Evolutionary conservation across 2,329 filamentous ascomycete species (phyloP).

Genomic region (Aspergillus pseudoterreus): DNA sequence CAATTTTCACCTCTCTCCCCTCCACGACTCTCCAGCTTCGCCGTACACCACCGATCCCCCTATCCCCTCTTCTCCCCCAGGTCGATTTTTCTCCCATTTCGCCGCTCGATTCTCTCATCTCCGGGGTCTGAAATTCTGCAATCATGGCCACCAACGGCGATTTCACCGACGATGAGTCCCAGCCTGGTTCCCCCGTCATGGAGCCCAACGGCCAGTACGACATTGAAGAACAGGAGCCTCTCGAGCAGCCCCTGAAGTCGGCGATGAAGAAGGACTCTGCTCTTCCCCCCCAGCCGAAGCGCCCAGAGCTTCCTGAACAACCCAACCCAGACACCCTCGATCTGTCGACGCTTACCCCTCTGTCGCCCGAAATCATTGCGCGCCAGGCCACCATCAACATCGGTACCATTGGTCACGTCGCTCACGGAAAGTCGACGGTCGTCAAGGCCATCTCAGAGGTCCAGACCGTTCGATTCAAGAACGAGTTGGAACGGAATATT

Average conservation of each 20-base stretch:
- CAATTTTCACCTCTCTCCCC: conserved; percentile 35
- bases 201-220: conserved; percentile 61
- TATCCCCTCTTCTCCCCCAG: conserved; percentile 8
- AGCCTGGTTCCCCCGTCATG: conserved; percentile 52
- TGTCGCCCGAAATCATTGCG: conserved; percentile 95
- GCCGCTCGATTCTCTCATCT: conserved; percentile 5
- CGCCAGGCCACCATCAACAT: conserved; percentile 99
- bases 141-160: conserved; percentile 56
- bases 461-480: conserved; percentile 99
- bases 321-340: conserved; percentile 89
- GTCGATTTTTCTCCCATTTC: conserved; percentile 4
- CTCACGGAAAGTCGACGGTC: conserved; percentile 97
- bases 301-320: conserved; percentile 76
- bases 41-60: conserved; percentile 2
- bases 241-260: conserved; percentile 65
- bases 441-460: conserved; percentile 99
- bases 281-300: conserved; percentile 55
- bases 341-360: conserved; percentile 71
- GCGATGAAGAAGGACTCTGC: conserved; percentile 70
- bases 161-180: conserved; percentile 53
- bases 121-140: conserved; percentile 22
- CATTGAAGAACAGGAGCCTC: conserved; percentile 71
- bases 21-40: conserved; percentile 10
- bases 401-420: conserved; percentile 96
- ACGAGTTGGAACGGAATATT: conserved; percentile 97